Base-by-base conservation (phyloP, 2,329 filamentous ascomycete genomes). In the Fusarium tuaranense region DNA sequence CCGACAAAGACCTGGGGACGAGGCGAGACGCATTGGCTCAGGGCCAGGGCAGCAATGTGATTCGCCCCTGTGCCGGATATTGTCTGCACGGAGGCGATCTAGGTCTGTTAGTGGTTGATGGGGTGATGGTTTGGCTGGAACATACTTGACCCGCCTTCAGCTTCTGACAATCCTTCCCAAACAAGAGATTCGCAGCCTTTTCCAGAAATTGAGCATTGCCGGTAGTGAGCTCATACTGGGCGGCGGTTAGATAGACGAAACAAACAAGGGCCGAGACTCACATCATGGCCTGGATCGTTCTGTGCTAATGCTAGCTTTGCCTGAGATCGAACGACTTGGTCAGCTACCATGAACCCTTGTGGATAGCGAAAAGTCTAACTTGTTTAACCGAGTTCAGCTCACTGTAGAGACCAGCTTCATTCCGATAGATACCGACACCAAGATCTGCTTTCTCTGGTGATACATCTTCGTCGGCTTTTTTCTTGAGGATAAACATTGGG, bases 21-120 rank as follows among this genome's bases (percentile, higher is more conserved):
- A 18, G 76, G 74, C 3, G 73, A 51, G 34, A 79, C 67, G 10
- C 69, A 77, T 4, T 77, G 76, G 20, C 75, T 74, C 4, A 83
- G 63, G 20, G 83, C 78, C 14, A 81, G 60, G 9, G 80, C 80
- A 20, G 78, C 83, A n/a, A 84, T 74, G 61, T 84, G 82, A 39
- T 80, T 79, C 7, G 82, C 80, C 3, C 83, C 83, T 0, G 82
- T 84, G 8, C 83, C 82, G 1, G 82, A 83, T 36, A 84, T 82
- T 10, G 82, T 81, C 70, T 84, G 83, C 0, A 82, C 81, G 1
- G 82, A 82, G 16, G 81, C 80, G 32, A 83, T 65, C 18, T 7
- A 64, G 58, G 51, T 13, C 18, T 25, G 36, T 68, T 41, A 69
- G 41, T n/a, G 10, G n/a, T 25, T 27, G 44, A 48, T 48, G 14